phyloP scores from a whole-genome alignment of 805 yeast genomes.

The Kodamaea jinghongensis region DNA sequence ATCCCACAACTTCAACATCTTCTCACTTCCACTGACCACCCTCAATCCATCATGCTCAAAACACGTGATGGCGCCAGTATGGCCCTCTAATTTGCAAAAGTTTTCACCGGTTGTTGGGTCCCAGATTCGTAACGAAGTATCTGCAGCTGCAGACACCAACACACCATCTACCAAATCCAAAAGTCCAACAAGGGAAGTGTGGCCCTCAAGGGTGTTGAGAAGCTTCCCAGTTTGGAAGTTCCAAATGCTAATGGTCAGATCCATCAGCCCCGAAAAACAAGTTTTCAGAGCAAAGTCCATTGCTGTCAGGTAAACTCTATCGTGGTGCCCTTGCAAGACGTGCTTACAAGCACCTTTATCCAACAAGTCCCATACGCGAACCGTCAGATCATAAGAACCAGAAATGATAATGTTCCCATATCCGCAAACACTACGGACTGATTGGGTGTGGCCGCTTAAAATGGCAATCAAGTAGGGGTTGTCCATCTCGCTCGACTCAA shows the following conservation, averaged over 20 bases:
- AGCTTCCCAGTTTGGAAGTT: constrained; percentile 74
- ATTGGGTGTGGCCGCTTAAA: constrained; percentile 58
- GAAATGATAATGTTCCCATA: constrained; percentile 79
- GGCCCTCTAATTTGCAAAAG: constrained; percentile 70
- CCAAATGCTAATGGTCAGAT: constrained; percentile 86
- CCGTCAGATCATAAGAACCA: constrained; percentile 87
- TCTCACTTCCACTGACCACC: constrained; percentile 85
- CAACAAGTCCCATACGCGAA: constrained; percentile 85
- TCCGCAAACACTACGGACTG: constrained; percentile 87
- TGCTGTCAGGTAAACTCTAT: constrained; percentile 85
- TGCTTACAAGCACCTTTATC: constrained; percentile 69
- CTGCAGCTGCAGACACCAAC: constrained; percentile 94
- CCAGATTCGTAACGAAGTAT: constrained; percentile 89
- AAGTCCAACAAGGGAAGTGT: constrained; percentile 85
- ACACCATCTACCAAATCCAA: constrained; percentile 72
- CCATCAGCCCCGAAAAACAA: constrained; percentile 91
- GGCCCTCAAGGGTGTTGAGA: constrained; percentile 75
- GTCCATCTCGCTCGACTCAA: constrained; percentile 33
- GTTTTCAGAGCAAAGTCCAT: constrained; percentile 71
- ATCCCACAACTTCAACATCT: constrained; percentile 86
- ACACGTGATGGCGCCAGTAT: constrained; percentile 85
- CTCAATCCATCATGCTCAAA: constrained; percentile 84
- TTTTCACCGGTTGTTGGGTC: constrained; percentile 75
- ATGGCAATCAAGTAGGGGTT: constrained; percentile 69
- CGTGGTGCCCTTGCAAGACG: constrained; percentile 79